Base-by-base conservation (phyloP, 306 rosid genomes). In the Hippophae tibetana region DNA sequence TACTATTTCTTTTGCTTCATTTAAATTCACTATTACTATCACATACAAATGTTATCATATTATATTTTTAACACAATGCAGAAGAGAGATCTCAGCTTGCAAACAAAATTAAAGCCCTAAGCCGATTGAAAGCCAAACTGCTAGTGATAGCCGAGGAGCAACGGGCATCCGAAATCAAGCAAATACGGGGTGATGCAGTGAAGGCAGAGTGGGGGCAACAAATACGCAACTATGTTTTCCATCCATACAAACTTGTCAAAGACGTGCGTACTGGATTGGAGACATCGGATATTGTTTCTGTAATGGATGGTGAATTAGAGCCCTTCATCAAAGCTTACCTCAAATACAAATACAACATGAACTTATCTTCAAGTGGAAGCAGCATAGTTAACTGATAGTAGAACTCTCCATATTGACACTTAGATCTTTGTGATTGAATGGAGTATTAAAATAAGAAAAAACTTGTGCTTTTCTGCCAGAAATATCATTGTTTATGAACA, bases 191-290 rank as follows among this genome's bases (percentile, higher is more conserved):
- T 61, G 98, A 90, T 7, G 83, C 73, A 38, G 98, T 90, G 40
- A 90, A 87, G 63, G 98, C 98, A 7, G 98, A 90, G 73, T 90
- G 98, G 98, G 98, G 98, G 45, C 98, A 90, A 62, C 98, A 90
- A 70, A 90, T 90, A 67, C 69, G 98, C 67, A 87, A 90, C 79
- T 90, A 90, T 42, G 96, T 90, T 10, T 90, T 90, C 71, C 96
- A 90, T 81, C 98, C 96, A 0, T 90, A 90, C 78, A 90, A 90
- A 67, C 82, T 90, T 0, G 98, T 90, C 31, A 90, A 90, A 74
- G 98, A 90, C 75, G 96, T 90, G 41, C 74, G 98, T 68, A 90
- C 98, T 0, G 95, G 86, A 48, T 38, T 70, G 59, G 96, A 90
- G 68, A 83, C 95, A 0, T 72, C 98, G 5, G 98, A 90, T 61